These are phyloP conservation scores for Emydomyces testavorans DNA, from an alignment of 2,329 filamentous ascomycete genomes.

Conservation along the genomic window DNA sequence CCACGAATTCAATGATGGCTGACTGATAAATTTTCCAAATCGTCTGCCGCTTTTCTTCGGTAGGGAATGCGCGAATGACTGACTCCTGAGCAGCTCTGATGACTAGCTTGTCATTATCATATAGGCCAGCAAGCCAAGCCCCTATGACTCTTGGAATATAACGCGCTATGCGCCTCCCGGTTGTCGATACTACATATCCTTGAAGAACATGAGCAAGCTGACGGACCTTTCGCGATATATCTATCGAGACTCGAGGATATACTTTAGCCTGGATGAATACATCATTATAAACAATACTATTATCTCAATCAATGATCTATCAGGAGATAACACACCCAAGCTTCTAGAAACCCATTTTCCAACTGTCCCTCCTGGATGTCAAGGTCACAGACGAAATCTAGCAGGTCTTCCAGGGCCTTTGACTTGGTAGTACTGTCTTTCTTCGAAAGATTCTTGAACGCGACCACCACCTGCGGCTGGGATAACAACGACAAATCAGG, in stretches of 20 bases:
- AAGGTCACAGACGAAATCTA: constrained; percentile 50
- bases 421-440: constrained; percentile 87
- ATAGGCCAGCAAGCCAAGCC: constrained; percentile 82
- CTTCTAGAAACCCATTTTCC: constrained; percentile 73
- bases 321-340: constrained; percentile 56
- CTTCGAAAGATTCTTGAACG: constrained; percentile 87
- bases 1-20: constrained; percentile 70
- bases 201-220: constrained; percentile 74
- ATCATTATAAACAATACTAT: constrained; percentile 28
- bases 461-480: constrained; percentile 70
- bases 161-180: constrained; percentile 72
- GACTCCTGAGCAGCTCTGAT: constrained; percentile 67
- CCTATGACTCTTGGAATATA: constrained; percentile 66
- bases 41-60: constrained; percentile 61
- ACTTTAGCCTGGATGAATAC: constrained; percentile 54
- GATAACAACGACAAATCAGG: constrained; percentile 67
- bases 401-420: constrained; percentile 78
- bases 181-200: constrained; percentile 45
- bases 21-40: constrained; percentile 75
- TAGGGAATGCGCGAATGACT: constrained; percentile 61
- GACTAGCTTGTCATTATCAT: constrained; percentile 71
- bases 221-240: constrained; percentile 75
- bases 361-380: constrained; percentile 47
- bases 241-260: constrained; percentile 82
- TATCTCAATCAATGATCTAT: constrained; percentile 25